Base-by-base conservation (phyloP, 495 filamentous ascomycete species). In the Pyrenopolyporus hunteri region DNA sequence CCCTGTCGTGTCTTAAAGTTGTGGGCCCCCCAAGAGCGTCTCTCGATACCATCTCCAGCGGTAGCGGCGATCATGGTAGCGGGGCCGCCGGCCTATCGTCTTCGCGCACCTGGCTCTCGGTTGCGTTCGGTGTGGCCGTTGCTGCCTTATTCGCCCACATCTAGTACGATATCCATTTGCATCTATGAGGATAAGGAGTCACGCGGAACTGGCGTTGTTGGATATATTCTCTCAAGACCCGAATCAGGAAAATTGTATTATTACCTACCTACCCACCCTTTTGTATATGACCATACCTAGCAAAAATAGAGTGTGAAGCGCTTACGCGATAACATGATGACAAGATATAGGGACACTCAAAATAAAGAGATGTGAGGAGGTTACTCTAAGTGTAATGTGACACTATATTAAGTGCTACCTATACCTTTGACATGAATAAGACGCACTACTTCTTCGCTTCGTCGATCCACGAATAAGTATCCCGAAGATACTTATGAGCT, bases 391-490 rank as follows among this genome's bases (percentile, higher is more conserved):
- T n/a, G n/a, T n/a, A n/a, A n/a, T n/a, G n/a, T n/a, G n/a, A n/a
- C n/a, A n/a, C n/a, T n/a, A 8, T 11, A 23, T 20, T 23, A 22
- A 11, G 20, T 22, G n/a, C 10, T 22, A 22, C 19, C 6, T 11
- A 20, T 23, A 23, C 13, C 6, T 4, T 1, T 5, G 23, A 23
- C 23, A n/a, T 0, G 4, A 35, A 6, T 14, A 35, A 42, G 11
- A 8, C 25, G 13, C 29, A 35, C 43, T 62, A 66, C 55, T 43
- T 57, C n/a, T 28, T 46, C 1, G 60, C 68, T 35, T 68, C 52
- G 8, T 63, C 57, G 42, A 81, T 80, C 79, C 79, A 82, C n/a
- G 74, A 60, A 50, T 71, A 70, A 1, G 63, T 13, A 51, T 81
- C 78, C 0, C 68, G 63, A 22, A 82, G 68, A 57, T 75, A 78